Percentiles rank a stretch among this genome's conserved stretches.
Evolutionary conservation across 805 yeast species (phyloP).

Genomic region (Saccharomycopsis sp.): DNA sequence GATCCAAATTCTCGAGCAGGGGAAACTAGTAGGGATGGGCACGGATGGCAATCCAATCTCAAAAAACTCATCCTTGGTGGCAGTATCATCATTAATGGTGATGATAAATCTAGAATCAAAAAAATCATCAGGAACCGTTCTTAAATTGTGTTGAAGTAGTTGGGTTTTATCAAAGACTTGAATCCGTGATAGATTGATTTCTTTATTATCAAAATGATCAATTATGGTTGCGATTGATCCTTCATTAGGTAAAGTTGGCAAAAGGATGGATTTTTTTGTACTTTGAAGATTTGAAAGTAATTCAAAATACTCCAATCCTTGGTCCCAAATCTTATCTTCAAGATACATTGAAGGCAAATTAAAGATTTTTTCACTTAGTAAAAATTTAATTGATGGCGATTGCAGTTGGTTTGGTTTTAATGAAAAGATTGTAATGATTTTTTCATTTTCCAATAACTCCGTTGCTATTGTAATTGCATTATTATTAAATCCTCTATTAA

Average conservation of each 20-base stretch:
- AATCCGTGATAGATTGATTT: background rate
- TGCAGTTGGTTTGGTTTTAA: background rate
- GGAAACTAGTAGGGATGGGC: slow-evolving; percentile 46
- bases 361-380: slow-evolving; percentile 43
- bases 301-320: slow-evolving; percentile 37
- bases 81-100: background rate
- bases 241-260: slow-evolving; percentile 28
- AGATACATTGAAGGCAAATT: slow-evolving; percentile 24
- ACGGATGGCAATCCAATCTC: slow-evolving; percentile 18
- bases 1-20: slow-evolving; percentile 67
- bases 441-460: slow-evolving; percentile 35
- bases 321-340: slow-evolving; percentile 9
- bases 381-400: slow-evolving; percentile 28
- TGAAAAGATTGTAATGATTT: slow-evolving; percentile 23
- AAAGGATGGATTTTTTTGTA: slow-evolving; percentile 41
- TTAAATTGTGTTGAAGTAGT: background rate
- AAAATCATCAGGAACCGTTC: slow-evolving; percentile 1
- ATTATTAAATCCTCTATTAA: slow-evolving; percentile 35
- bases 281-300: slow-evolving; percentile 31
- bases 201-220: background rate
- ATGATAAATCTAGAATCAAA: slow-evolving; percentile 26
- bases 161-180: background rate
- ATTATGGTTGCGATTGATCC: slow-evolving; percentile 6
- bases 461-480: slow-evolving; percentile 40
- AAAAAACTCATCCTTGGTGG: too few relatives aligned